phyloP scores from a whole-genome alignment of 176 grass and related monocot species.

The Areca catechu region DNA sequence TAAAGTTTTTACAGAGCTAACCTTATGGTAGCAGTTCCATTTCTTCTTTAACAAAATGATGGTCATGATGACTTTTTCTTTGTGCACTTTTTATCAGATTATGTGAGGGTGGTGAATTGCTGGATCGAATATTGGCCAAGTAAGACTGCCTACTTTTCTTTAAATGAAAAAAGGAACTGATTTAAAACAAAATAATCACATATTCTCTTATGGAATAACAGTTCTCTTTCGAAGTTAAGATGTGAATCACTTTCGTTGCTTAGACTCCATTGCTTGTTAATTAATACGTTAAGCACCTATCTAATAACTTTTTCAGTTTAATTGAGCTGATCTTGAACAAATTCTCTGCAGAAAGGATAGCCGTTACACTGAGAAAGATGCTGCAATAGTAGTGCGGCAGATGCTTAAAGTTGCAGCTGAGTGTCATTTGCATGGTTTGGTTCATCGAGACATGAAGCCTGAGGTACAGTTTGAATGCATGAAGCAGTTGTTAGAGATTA shows the following conservation, averaged over 20 bases:
- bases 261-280: too few species aligned
- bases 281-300: background rate
- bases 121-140: slow-evolving; percentile 85
- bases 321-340: background rate
- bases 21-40: too few species aligned
- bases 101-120: slow-evolving; percentile 80
- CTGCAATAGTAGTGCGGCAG: slow-evolving; percentile 81
- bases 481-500: background rate
- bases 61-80: slow-evolving; percentile 6
- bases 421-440: slow-evolving; percentile 93
- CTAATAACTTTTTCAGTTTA: background rate
- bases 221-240: too few species aligned
- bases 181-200: background rate
- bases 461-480: slow-evolving; percentile 37
- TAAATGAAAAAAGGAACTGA: background rate
- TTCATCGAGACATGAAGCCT: slow-evolving; percentile 98
- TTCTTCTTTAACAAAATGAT: background rate
- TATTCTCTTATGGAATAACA: background rate
- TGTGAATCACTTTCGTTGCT: too few species aligned
- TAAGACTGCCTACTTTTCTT: slow-evolving; percentile 29
- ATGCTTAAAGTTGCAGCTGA: slow-evolving; percentile 99
- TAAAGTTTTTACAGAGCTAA: too few species aligned
- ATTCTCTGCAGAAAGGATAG: slow-evolving; percentile 58
- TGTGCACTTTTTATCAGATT: slow-evolving; percentile 38
- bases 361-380: slow-evolving; percentile 92